Evolutionary conservation across 2,329 filamentous ascomycete genomes (phyloP).

Genomic region (Monosporascus sp.): DNA sequence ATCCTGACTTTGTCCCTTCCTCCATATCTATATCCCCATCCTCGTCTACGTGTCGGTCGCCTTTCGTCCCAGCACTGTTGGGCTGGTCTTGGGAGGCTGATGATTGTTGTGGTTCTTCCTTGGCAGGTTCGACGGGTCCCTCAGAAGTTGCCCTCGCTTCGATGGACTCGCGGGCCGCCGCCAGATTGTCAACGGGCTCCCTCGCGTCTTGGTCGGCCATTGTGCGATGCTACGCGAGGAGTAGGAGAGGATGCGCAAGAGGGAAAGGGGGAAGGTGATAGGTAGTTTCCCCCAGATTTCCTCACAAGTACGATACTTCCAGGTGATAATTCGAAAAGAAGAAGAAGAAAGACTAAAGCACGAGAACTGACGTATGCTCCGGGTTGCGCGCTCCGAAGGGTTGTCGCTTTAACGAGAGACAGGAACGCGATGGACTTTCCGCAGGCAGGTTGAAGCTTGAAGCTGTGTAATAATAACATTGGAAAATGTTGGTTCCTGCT

Average conservation of each 20-base stretch:
- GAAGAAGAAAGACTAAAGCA: too few relatives aligned
- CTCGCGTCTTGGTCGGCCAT: constrained; percentile 26
- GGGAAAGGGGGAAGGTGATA: neutral
- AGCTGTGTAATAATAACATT: too few relatives aligned
- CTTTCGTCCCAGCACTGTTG: constrained; percentile 15
- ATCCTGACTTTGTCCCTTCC: neutral
- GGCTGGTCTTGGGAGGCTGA: constrained; percentile 15
- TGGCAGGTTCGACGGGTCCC: constrained; percentile 3
- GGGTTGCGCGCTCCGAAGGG: too few relatives aligned
- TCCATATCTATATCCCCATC: constrained; percentile 20
- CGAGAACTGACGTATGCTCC: too few relatives aligned
- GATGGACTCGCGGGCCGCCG: constrained; percentile 46
- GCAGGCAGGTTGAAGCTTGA: too few relatives aligned
- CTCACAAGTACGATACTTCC: too few relatives aligned
- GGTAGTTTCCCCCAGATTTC: too few relatives aligned
- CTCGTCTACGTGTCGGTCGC: constrained; percentile 25
- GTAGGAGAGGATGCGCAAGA: neutral
- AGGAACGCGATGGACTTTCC: too few relatives aligned
- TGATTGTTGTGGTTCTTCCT: constrained; percentile 3
- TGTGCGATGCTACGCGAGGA: neutral
- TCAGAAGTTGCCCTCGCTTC: constrained; percentile 34
- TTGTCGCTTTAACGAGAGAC: too few relatives aligned
- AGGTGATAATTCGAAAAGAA: too few relatives aligned
- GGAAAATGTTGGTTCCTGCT: too few relatives aligned
- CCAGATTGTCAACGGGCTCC: constrained; percentile 32